Percentiles rank a stretch among this genome's conserved stretches.
These are phyloP conservation scores for Zopfia rhizophila DNA, from an alignment of 2,329 filamentous ascomycete species.

Conservation along the genomic window DNA sequence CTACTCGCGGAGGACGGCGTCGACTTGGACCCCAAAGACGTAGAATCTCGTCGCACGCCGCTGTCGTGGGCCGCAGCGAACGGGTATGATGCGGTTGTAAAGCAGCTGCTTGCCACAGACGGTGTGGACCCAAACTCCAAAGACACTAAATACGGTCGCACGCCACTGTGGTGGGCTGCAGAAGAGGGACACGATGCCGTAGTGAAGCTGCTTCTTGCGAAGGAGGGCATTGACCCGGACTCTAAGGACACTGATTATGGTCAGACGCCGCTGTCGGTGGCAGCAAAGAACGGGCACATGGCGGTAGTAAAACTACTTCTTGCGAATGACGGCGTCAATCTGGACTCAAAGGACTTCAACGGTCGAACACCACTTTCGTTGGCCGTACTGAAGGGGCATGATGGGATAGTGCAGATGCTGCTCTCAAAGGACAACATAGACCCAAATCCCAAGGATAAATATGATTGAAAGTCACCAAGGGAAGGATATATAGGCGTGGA, in stretches of 20 bases:
- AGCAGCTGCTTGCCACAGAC: constrained; percentile 3
- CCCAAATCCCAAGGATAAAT: too few species aligned
- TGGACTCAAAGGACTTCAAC: too few species aligned
- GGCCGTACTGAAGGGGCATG: too few species aligned
- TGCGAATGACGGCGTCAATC: too few species aligned
- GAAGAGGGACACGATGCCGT: constrained; percentile 2
- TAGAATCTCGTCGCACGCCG: not conserved
- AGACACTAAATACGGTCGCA: constrained; percentile 1
- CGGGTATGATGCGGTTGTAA: constrained; percentile 1
- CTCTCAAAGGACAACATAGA: too few species aligned
- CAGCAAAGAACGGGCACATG: constrained; percentile 3
- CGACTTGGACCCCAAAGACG: not conserved
- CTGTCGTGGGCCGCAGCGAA: constrained; percentile 1
- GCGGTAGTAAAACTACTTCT: constrained; percentile 4
- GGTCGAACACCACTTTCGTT: too few species aligned
- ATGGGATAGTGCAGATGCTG: too few species aligned
- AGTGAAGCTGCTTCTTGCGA: constrained; percentile 6
- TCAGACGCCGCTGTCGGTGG: constrained; percentile 1
- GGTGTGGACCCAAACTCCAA: not conserved
- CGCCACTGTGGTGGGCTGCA: constrained; percentile 1
- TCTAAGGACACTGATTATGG: not conserved
- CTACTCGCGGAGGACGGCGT: not conserved
- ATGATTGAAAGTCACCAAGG: too few species aligned
- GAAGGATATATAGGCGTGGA: too few species aligned
- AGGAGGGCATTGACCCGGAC: not conserved